Conservation (phyloP, 2,329 filamentous ascomycete genomes). For the Epichloe bromicola region DNA sequence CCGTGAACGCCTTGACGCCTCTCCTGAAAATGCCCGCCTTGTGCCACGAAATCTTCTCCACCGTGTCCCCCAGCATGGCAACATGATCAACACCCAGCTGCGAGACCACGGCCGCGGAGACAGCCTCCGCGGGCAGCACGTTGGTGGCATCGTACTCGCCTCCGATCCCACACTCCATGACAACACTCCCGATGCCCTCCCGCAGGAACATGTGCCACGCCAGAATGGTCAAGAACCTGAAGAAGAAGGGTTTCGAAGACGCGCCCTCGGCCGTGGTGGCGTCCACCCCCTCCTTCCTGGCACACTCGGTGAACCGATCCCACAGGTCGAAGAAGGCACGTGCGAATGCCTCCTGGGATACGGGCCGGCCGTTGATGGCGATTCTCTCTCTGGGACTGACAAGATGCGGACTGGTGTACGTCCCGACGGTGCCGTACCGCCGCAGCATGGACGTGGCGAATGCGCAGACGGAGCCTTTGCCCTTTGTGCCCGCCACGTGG, state of each 20-base stretch:
- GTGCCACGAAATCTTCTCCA: slow-evolving; percentile 78
- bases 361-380: slow-evolving; percentile 58
- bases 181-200: slow-evolving; percentile 63
- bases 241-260: slow-evolving; percentile 72
- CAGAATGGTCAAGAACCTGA: slow-evolving; percentile 80
- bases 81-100: slow-evolving; percentile 80
- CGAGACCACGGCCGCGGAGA: slow-evolving; percentile 61
- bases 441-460: slow-evolving; percentile 70
- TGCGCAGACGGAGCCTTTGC: slow-evolving; percentile 80
- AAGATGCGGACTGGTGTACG: slow-evolving; percentile 79
- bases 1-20: slow-evolving; percentile 29
- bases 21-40: slow-evolving; percentile 78
- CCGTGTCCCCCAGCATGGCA: slow-evolving; percentile 63
- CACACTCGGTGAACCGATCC: slow-evolving; percentile 42
- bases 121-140: slow-evolving; percentile 49
- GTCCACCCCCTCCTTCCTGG: slow-evolving; percentile 18
- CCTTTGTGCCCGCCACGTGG: slow-evolving; percentile 88
- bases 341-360: slow-evolving; percentile 57
- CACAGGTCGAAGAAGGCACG: slow-evolving; percentile 75
- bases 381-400: slow-evolving; percentile 74
- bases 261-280: slow-evolving; percentile 38
- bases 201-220: slow-evolving; percentile 71
- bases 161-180: slow-evolving; percentile 89
- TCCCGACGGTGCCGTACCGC: slow-evolving; percentile 42
- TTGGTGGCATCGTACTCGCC: slow-evolving; percentile 92